A percentile compares a stretch with the other conserved stretches of the same genome.
phyloP scores from a whole-genome alignment of 2,329 filamentous ascomycete species.

The Escovopsis sp. region DNA sequence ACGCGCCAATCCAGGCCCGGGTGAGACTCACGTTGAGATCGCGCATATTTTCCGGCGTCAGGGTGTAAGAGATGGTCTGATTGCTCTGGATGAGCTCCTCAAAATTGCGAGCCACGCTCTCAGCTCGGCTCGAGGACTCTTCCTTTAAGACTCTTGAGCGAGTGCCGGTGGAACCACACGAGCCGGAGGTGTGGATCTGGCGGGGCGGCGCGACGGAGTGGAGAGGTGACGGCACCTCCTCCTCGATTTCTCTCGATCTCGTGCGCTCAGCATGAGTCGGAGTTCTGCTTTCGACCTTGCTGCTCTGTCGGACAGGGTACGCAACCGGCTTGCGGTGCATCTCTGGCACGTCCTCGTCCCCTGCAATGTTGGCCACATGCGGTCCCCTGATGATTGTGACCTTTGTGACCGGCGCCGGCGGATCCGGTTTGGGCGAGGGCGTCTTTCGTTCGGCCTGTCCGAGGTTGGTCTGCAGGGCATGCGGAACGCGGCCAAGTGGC shows the following conservation, averaged over 20 bases:
- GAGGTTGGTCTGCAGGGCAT: slow-evolving; percentile 4
- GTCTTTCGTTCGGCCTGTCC: slow-evolving; percentile 10
- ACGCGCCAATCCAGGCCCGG: too few relatives aligned
- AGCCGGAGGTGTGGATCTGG: slow-evolving; percentile 32
- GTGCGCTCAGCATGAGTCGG: slow-evolving; percentile 24
- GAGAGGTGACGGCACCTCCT: slow-evolving; percentile 11
- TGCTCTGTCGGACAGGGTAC: slow-evolving; percentile 11
- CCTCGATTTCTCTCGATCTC: slow-evolving; percentile 19
- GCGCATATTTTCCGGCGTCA: slow-evolving; percentile 67
- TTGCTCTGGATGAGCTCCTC: slow-evolving; percentile 71
- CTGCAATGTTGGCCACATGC: slow-evolving; percentile 15
- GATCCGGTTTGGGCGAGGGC: slow-evolving; percentile 4
- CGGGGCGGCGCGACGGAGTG: slow-evolving; percentile 15
- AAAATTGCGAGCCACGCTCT: slow-evolving; percentile 52
- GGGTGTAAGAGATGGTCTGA: slow-evolving; percentile 67
- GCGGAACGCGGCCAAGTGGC: slow-evolving; percentile 2
- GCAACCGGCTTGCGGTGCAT: slow-evolving; percentile 17
- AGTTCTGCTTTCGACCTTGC: slow-evolving; percentile 19
- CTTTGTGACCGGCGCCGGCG: slow-evolving; percentile 16
- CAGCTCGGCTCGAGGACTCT: slow-evolving; percentile 28
- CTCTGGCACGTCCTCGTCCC: slow-evolving; percentile 18
- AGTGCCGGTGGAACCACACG: slow-evolving; percentile 26
- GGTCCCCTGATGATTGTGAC: slow-evolving; percentile 18
- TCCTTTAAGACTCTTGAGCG: slow-evolving; percentile 41
- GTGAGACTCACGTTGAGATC: slow-evolving; percentile 49